Conservation (phyloP, 202 grass and related monocot species). For the Bolboschoenoplectus hybrid region DNA sequence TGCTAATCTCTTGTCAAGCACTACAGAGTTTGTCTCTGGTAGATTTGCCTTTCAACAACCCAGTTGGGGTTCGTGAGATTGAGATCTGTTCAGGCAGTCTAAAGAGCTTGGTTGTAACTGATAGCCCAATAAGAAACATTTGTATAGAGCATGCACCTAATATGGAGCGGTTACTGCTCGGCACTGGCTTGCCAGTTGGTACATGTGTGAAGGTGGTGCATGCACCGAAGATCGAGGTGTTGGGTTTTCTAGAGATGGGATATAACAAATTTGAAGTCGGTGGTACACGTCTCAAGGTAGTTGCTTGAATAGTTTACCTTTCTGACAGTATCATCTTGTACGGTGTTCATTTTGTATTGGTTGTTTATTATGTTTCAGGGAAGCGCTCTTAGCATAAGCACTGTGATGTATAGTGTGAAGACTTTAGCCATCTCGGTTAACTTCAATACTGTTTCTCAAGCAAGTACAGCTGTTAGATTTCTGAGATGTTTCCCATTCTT, state of each 20-base stretch:
- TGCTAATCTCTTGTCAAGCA: conserved; percentile 46
- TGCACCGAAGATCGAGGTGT: conserved; percentile 44
- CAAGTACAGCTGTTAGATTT: conserved; percentile 28
- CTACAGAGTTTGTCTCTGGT: conserved; percentile 43
- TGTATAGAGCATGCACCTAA: conserved; percentile 43
- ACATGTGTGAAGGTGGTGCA: conserved; percentile 29
- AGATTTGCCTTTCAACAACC: conserved; percentile 18
- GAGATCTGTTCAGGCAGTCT: conserved; percentile 41
- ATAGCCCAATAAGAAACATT: conserved; percentile 41
- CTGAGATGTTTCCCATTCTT: conserved; percentile 47
- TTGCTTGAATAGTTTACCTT: background rate
- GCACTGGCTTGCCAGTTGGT: conserved; percentile 17
- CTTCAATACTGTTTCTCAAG: conserved; percentile 4
- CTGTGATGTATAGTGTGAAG: background rate
- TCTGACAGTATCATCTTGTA: conserved; percentile 9
- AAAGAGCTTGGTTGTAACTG: conserved; percentile 45
- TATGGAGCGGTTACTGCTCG: conserved; percentile 51
- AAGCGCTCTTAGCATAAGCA: background rate
- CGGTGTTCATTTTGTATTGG: background rate
- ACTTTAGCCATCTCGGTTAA: conserved; percentile 17
- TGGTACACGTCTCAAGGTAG: conserved; percentile 36
- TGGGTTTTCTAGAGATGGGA: conserved; percentile 49
- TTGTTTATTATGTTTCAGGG: conserved; percentile 20
- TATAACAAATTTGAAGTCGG: conserved; percentile 47
- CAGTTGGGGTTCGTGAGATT: conserved; percentile 7